Evolutionary conservation across 768 basidiomycete species (phyloP).

Genomic region (Pleurotus salmoneostramineus): DNA sequence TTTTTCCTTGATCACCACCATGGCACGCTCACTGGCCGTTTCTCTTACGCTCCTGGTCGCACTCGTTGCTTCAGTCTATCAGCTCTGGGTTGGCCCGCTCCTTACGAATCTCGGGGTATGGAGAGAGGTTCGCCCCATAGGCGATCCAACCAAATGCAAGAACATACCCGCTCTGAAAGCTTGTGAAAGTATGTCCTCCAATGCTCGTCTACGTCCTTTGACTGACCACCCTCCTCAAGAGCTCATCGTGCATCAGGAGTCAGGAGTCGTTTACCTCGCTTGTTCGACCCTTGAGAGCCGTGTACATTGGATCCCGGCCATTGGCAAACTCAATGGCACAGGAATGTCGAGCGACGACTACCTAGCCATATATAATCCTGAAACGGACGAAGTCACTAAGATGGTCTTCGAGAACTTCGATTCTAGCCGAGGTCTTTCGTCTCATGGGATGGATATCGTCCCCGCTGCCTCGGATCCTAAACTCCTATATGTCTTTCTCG

Average conservation of each 20-base stretch:
- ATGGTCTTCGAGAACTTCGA: constrained; percentile 27
- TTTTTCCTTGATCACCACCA: background rate
- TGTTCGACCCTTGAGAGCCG: constrained; percentile 36
- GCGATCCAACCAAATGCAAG: constrained; percentile 43
- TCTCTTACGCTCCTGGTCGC: constrained; percentile 17
- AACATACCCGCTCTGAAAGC: constrained; percentile 52
- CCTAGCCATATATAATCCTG: constrained; percentile 40
- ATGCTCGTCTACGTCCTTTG: background rate
- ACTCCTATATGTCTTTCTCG: constrained; percentile 44
- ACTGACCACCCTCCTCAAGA: constrained; percentile 24
- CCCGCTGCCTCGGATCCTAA: constrained; percentile 30
- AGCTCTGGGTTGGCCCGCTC: constrained; percentile 42
- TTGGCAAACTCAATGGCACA: constrained; percentile 25
- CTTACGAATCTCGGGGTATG: constrained; percentile 39
- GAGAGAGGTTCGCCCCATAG: constrained; percentile 38
- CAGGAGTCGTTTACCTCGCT: constrained; percentile 42
- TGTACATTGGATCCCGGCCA: constrained; percentile 33
- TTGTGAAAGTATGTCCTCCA: constrained; percentile 52
- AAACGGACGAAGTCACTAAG: constrained; percentile 25
- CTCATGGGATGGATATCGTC: constrained; percentile 53
- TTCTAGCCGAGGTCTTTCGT: constrained; percentile 27
- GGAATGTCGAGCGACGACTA: constrained; percentile 30
- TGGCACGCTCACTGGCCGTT: background rate
- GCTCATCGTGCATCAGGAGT: constrained; percentile 35
- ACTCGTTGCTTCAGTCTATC: constrained; percentile 39